A percentile compares a stretch with the other conserved stretches of the same genome.
phyloP scores from a whole-genome alignment of 2,329 filamentous ascomycete species.

The Aspergillus sp. region DNA sequence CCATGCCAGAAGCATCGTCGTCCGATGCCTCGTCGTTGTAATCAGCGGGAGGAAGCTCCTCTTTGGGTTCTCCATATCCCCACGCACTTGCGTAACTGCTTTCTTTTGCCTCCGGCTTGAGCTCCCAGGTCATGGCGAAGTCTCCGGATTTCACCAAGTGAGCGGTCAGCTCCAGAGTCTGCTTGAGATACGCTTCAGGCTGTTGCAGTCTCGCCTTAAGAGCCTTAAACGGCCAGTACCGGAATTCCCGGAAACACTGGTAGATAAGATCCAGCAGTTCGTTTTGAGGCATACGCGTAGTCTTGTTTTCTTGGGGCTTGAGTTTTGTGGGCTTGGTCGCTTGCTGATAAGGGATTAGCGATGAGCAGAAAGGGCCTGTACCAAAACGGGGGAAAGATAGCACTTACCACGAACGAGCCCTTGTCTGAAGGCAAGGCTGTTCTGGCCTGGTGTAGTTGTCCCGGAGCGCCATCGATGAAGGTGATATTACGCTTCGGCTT shows the following conservation, averaged over 20 bases:
- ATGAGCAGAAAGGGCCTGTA: slow-evolving; percentile 3
- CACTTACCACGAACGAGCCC: slow-evolving; percentile 45
- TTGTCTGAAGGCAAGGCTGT: slow-evolving; percentile 48
- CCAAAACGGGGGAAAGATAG: neutral
- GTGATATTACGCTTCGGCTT: slow-evolving; percentile 60
- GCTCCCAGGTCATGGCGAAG: slow-evolving; percentile 81
- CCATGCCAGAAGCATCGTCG: slow-evolving; percentile 51
- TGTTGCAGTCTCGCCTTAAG: slow-evolving; percentile 76
- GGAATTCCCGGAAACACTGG: slow-evolving; percentile 77
- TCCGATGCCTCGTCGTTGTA: slow-evolving; percentile 54
- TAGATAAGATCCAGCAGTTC: slow-evolving; percentile 85
- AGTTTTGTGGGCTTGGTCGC: slow-evolving; percentile 54
- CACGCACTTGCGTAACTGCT: slow-evolving; percentile 47
- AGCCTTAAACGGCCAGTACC: slow-evolving; percentile 91
- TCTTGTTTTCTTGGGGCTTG: slow-evolving; percentile 71
- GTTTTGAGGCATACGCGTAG: slow-evolving; percentile 83
- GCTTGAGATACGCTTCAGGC: slow-evolving; percentile 88
- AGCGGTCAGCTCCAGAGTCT: slow-evolving; percentile 79
- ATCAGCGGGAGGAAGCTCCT: slow-evolving; percentile 49
- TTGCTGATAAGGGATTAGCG: slow-evolving; percentile 36
- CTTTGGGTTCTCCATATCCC: slow-evolving; percentile 49
- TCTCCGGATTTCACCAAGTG: slow-evolving; percentile 77
- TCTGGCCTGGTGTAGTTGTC: slow-evolving; percentile 59
- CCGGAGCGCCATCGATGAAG: slow-evolving; percentile 45
- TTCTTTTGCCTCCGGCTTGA: slow-evolving; percentile 69